Evolutionary conservation across 768 basidiomycete genomes (phyloP), one percentile per base, ranked within the genome.

Genomic region (Phylloporus scabripes): DNA sequence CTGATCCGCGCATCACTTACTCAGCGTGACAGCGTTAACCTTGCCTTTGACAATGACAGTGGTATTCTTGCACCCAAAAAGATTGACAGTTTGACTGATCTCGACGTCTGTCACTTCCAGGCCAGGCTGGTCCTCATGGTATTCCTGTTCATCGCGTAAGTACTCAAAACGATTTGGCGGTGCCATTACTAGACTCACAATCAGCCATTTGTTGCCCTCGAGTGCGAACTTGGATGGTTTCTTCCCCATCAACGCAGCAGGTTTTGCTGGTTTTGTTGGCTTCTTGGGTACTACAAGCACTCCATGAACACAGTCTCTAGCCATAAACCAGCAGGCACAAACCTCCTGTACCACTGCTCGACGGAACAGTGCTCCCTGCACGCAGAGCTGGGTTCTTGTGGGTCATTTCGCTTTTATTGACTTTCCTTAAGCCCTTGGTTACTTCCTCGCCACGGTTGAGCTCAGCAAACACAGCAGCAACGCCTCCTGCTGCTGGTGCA

Each of bases 331-430:
- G 53, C 20, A 71, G 63, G 17, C 29, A 55, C 67, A 44, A 40
- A 76, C 57, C 43, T 45, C 71, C 63, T 1, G 69, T 61, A 41
- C 53, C 1, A 31, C 75, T 70, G 48, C 48, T 33, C n/a, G 57
- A 75, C 62, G 75, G 82, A 58, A 74, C 89, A 20, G 70, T 67
- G 29, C 71, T 68, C 12, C 71, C 54, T 14, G 74, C 80, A 26
- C 96, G 73, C 32, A 99, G 70, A 9, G 82, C 78, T 0, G 96
- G 95, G 61, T 99, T 98, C 77, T 99, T 98, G 74, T 99, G 96
- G 3, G 93, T 97, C 93, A 95, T 94, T 67, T 97, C 87, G 54
- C 89, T 93, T 74, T 83, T 87, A 63, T 93, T 90, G 24, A 99
- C 96, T 66, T 96, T 97, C 57, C 87, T 83, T 58, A 99, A 67